Conservation (phyloP, 768 basidiomycete genomes). For the Termitomyces eurrhizus region DNA sequence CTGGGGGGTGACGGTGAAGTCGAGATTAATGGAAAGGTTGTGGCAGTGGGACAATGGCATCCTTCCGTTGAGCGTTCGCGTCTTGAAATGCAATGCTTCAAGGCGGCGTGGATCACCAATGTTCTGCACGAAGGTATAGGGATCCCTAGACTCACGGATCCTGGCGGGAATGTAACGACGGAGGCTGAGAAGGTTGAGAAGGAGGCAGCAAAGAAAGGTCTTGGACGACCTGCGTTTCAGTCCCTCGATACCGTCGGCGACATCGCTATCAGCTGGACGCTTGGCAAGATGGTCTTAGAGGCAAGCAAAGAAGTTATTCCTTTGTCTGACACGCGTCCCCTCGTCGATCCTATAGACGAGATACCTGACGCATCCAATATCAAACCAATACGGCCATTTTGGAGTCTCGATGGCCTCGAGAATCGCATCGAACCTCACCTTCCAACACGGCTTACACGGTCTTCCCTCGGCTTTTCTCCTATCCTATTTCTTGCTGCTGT, state of each 20-base stretch:
- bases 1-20: conserved; percentile 68
- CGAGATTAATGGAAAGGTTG: conserved; percentile 51
- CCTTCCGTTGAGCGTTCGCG: conserved; percentile 76
- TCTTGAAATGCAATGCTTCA: conserved; percentile 98
- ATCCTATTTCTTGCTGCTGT: conserved; percentile 57
- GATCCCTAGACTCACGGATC: conserved; percentile 86
- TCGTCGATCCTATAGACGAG: conserved; percentile 74
- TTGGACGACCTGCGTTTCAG: conserved; percentile 85
- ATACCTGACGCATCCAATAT: conserved; percentile 49
- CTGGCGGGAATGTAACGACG: conserved; percentile 73
- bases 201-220: conserved; percentile 79
- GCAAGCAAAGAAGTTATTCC: conserved; percentile 82
- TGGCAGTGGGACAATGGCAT: conserved; percentile 68
- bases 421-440: conserved; percentile 64
- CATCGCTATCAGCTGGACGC: conserved; percentile 95
- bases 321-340: conserved; percentile 41
- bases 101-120: conserved; percentile 97
- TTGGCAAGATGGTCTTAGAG: conserved; percentile 98
- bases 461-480: conserved; percentile 71
- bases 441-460: conserved; percentile 55
- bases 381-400: conserved; percentile 60
- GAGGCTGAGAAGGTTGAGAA: conserved; percentile 65
- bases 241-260: conserved; percentile 88
- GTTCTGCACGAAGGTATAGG: conserved; percentile 95
- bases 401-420: conserved; percentile 58